Percentiles rank a stretch among this genome's conserved stretches.
Evolutionary conservation across 345 rosid genomes (phyloP).

Genomic region (Mallotus nudiflorus): DNA sequence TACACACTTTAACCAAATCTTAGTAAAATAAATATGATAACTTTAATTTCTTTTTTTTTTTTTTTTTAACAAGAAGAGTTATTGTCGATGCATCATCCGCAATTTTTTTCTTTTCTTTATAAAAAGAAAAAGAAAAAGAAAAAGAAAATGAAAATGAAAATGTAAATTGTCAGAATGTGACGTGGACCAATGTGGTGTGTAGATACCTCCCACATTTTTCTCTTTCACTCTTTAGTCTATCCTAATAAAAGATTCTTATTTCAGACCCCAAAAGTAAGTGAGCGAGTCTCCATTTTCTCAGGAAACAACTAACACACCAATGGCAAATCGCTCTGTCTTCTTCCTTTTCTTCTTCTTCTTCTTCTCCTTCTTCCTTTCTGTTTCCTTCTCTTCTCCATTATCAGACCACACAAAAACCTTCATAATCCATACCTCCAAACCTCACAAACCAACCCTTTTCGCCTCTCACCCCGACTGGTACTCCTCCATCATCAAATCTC

Average conservation of each 20-base stretch:
- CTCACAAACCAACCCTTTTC: conserved; percentile 68
- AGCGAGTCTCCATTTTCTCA: conserved; percentile 20
- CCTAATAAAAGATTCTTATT: neutral
- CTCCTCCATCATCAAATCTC: conserved; percentile 54
- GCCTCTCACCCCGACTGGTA: conserved; percentile 66
- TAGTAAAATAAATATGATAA: too few species aligned
- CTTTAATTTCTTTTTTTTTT: too few species aligned
- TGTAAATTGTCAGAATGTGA: neutral
- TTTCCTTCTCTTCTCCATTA: conserved; percentile 15
- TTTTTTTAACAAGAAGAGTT: too few species aligned
- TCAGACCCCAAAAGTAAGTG: neutral
- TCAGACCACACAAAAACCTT: conserved; percentile 42
- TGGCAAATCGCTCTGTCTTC: conserved; percentile 28
- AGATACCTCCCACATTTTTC: neutral
- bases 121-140: too few species aligned
- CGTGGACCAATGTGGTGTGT: neutral
- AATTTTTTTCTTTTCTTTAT: too few species aligned
- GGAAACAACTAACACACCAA: conserved; percentile 9
- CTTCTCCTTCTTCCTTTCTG: neutral
- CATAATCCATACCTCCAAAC: conserved; percentile 59
- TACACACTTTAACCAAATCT: too few species aligned
- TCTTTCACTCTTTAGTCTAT: neutral
- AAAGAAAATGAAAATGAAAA: neutral
- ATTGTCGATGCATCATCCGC: too few species aligned
- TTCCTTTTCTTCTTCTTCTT: conserved; percentile 24